Evolutionary conservation across 2,329 filamentous ascomycete species (phyloP).

Genomic region (Scedosporium apiospermum): DNA sequence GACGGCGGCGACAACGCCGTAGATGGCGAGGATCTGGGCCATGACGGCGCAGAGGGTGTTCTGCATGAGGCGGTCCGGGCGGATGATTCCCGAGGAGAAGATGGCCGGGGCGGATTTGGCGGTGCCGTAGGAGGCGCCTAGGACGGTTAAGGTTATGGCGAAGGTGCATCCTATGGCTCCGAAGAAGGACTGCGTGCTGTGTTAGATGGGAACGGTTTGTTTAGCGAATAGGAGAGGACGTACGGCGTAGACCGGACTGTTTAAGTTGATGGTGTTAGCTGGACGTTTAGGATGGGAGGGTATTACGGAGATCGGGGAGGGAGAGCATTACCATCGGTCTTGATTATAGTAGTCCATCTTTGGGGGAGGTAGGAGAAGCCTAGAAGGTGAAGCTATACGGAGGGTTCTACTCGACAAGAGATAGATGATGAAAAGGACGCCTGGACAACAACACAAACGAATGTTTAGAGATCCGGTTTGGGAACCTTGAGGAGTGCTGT

Average conservation of each 20-base stretch:
- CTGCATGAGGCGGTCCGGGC: conserved; percentile 34
- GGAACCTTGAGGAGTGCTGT: no score
- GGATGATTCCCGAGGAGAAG: conserved; percentile 32
- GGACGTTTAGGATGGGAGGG: conserved; percentile 2
- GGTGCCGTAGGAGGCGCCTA: conserved; percentile 36
- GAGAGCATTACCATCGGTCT: conserved; percentile 24
- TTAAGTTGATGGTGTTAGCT: background rate
- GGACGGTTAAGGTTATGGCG: conserved; percentile 42
- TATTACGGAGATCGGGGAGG: background rate
- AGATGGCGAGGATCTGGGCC: conserved; percentile 38
- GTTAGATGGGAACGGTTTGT: background rate
- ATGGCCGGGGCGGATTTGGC: conserved; percentile 33
- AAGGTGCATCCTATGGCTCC: conserved; percentile 30
- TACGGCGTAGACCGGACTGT: conserved; percentile 35
- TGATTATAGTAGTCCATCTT: conserved; percentile 14
- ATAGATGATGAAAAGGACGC: no score
- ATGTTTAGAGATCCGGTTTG: no score
- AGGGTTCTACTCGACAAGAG: no score
- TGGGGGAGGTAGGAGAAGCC: background rate
- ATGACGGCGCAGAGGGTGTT: conserved; percentile 35
- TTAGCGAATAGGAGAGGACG: conserved; percentile 11
- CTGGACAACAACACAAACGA: no score
- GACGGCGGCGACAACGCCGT: conserved; percentile 34
- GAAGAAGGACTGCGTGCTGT: conserved; percentile 25
- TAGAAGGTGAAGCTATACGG: background rate